Percentiles rank a stretch among this genome's conserved stretches.
phyloP scores from a whole-genome alignment of 192 early-diverging fungal species.

The Backusella parvicylindrica region DNA sequence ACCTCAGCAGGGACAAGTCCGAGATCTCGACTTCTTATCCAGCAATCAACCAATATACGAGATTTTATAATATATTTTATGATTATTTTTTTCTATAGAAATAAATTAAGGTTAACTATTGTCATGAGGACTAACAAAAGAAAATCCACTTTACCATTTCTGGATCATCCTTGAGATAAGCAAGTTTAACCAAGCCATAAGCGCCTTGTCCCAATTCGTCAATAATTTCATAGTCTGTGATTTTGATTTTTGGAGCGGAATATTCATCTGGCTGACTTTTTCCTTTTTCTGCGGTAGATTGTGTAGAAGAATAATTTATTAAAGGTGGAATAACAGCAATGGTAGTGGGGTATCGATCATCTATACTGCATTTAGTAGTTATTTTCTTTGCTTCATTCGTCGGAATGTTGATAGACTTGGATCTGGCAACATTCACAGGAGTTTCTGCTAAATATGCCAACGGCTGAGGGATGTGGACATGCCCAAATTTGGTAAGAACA shows the following conservation, averaged over 20 bases:
- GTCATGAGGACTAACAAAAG: not conserved
- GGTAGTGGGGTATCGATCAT: not conserved
- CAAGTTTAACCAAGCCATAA: slow-evolving; percentile 64
- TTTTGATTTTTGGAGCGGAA: not conserved
- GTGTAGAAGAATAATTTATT: not conserved
- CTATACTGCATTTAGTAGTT: not conserved
- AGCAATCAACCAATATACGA: slow-evolving; percentile 53
- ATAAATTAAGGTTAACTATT: not conserved
- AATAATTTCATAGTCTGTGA: slow-evolving; percentile 56
- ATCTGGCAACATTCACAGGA: not conserved
- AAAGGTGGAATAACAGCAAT: not conserved
- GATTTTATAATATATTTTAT: slow-evolving; percentile 68
- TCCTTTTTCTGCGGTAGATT: not conserved
- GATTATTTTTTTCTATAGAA: slow-evolving; percentile 41
- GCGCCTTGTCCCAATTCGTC: slow-evolving; percentile 61
- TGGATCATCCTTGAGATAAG: slow-evolving; percentile 41
- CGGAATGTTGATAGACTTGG: slow-evolving; percentile 11
- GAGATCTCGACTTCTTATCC: slow-evolving; percentile 56
- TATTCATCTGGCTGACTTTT: not conserved
- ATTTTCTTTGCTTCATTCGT: not conserved
- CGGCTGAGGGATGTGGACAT: not conserved
- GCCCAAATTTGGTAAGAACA: slow-evolving; percentile 15
- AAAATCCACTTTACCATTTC: slow-evolving; percentile 35
- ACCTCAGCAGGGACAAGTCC: slow-evolving; percentile 71
- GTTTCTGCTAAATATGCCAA: not conserved